phyloP scores from a whole-genome alignment of 306 rosid species.

The Carpinus viminea region DNA sequence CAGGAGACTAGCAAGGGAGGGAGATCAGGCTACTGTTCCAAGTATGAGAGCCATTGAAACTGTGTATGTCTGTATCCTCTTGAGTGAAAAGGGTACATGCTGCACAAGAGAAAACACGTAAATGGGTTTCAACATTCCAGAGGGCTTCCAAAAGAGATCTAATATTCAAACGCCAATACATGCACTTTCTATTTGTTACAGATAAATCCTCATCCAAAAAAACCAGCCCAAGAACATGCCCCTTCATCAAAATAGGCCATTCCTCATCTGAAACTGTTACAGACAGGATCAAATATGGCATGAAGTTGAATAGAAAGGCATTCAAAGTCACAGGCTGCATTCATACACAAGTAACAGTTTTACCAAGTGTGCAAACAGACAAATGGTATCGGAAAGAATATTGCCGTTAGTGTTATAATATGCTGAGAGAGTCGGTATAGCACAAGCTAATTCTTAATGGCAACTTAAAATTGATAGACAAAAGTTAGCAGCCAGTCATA shows the following conservation, averaged over 20 bases:
- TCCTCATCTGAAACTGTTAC: too few species aligned
- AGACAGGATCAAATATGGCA: too few species aligned
- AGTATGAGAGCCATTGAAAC: conserved; percentile 26
- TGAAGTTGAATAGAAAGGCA: too few species aligned
- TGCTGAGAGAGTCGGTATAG: background rate
- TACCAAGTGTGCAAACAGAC: background rate
- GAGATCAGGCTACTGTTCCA: conserved; percentile 19
- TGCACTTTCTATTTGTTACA: background rate
- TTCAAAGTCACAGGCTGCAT: background rate
- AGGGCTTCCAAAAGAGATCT: background rate
- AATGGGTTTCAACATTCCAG: background rate
- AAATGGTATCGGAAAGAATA: background rate
- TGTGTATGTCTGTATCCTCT: conserved; percentile 17
- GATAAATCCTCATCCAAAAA: too few species aligned
- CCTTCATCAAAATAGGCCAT: background rate
- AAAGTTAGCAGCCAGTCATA: background rate
- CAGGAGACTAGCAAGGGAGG: conserved; percentile 11
- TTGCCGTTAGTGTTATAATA: background rate
- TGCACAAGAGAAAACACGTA: conserved; percentile 15
- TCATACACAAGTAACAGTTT: background rate
- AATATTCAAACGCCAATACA: background rate
- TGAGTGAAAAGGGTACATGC: conserved; percentile 13
- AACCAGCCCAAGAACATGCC: background rate
- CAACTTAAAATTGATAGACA: background rate
- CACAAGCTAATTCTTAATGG: background rate